Evolutionary conservation across 2,329 filamentous ascomycete species (phyloP).

Genomic region (Falciphora oryzae): DNA sequence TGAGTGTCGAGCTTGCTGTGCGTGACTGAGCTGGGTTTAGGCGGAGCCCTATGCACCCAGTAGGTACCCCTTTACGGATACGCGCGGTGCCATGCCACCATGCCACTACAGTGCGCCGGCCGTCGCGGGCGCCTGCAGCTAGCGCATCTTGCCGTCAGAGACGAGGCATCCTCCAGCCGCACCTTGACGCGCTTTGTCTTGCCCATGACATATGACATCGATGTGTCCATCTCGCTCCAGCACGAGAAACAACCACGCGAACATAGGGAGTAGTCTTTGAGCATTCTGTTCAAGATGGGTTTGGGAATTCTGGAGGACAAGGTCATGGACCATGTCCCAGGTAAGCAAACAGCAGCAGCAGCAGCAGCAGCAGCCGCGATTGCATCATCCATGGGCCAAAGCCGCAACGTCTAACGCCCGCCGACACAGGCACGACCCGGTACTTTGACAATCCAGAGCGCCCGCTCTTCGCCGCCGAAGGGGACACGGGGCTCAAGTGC

Average conservation of each 20-base stretch:
- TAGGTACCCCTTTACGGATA: background rate
- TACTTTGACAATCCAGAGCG: constrained; percentile 56
- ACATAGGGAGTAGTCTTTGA: background rate
- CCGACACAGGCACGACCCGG: constrained; percentile 48
- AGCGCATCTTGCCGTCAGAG: too few relatives aligned
- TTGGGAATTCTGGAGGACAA: constrained; percentile 68
- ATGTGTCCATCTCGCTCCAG: background rate
- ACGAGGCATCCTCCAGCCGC: too few relatives aligned
- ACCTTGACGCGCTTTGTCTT: background rate
- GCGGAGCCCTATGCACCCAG: background rate
- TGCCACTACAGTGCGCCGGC: too few relatives aligned
- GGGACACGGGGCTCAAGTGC: constrained; percentile 57
- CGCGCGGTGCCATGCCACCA: too few relatives aligned
- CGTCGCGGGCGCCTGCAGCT: too few relatives aligned
- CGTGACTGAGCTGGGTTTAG: too few relatives aligned
- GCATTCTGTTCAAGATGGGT: constrained; percentile 45
- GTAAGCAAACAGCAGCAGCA: constrained; percentile 37
- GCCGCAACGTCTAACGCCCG: background rate
- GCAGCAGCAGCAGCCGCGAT: too few relatives aligned
- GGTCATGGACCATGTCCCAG: constrained; percentile 65
- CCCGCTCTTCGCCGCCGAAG: constrained; percentile 35
- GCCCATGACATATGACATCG: too few relatives aligned
- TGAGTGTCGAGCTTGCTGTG: too few relatives aligned
- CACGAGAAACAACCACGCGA: background rate
- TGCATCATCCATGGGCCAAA: constrained; percentile 1